Evolutionary conservation across 2,329 filamentous ascomycete species (phyloP).

Genomic region (Apiospora sp.): DNA sequence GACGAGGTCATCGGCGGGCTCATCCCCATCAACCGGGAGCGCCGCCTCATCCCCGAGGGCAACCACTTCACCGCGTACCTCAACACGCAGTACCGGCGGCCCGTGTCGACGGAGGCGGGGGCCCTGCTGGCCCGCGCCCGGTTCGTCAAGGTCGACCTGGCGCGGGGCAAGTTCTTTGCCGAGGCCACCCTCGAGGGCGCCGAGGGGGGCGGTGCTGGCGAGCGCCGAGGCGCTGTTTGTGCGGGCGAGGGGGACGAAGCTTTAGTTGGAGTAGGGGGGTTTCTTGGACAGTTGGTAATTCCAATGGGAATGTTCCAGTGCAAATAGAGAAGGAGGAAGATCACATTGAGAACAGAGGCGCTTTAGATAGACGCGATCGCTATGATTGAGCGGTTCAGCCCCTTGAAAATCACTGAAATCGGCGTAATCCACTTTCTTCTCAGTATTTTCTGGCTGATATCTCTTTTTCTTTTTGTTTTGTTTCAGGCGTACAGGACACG

Average conservation of each 20-base stretch:
- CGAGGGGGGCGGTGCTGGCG: slow-evolving; percentile 56
- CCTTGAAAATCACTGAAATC: neutral
- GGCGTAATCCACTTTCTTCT: neutral
- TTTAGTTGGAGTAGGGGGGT: neutral
- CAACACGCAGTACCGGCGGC: slow-evolving; percentile 61
- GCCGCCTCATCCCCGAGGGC: slow-evolving; percentile 26
- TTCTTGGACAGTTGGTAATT: neutral
- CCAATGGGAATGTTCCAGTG: no score
- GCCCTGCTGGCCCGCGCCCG: slow-evolving; percentile 55
- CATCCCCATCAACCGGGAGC: slow-evolving; percentile 49
- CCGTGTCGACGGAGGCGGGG: slow-evolving; percentile 56
- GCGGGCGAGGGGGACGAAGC: neutral
- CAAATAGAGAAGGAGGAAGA: neutral
- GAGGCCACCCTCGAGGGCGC: slow-evolving; percentile 58
- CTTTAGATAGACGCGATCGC: neutral
- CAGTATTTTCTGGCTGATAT: neutral
- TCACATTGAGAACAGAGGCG: neutral
- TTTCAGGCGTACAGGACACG: neutral
- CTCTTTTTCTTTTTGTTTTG: neutral
- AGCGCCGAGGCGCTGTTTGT: slow-evolving; percentile 51
- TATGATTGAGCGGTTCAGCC: neutral
- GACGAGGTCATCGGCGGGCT: slow-evolving; percentile 65
- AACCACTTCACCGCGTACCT: slow-evolving; percentile 59
- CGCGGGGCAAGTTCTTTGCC: slow-evolving; percentile 57
- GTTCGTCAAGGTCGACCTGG: slow-evolving; percentile 55